A percentile compares a stretch with the other conserved stretches of the same genome.
Conservation (phyloP, 2,329 filamentous ascomycete genomes). For the Sphaceloma murrayae region DNA sequence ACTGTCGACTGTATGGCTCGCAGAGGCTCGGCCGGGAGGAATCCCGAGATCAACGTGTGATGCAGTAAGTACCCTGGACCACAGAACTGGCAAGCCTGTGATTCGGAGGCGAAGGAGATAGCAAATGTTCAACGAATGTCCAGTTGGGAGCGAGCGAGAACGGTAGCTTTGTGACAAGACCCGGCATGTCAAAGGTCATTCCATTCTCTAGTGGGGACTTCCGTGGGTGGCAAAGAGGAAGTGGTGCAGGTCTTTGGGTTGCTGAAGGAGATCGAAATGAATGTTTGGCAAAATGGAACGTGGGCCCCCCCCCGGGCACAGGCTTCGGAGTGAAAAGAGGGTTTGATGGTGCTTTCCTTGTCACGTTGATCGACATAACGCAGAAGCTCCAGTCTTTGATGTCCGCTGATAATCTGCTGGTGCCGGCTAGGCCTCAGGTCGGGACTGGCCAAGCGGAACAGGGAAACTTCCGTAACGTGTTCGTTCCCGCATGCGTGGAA, state of each 20-base stretch:
- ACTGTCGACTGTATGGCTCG: no score
- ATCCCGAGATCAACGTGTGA: no score
- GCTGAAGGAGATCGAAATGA: conserved; percentile 8
- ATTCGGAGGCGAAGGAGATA: neutral
- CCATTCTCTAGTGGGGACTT: conserved; percentile 15
- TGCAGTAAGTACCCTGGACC: conserved; percentile 4
- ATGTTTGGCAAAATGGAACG: neutral
- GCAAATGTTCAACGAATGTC: conserved; percentile 15
- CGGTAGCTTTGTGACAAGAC: neutral
- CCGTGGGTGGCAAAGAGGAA: conserved; percentile 9
- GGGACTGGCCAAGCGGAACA: conserved; percentile 15
- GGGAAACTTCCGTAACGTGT: conserved; percentile 15
- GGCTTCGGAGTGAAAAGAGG: conserved; percentile 12
- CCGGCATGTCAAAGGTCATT: neutral
- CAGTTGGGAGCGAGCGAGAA: conserved; percentile 1
- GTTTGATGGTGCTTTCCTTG: conserved; percentile 16
- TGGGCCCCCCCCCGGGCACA: neutral
- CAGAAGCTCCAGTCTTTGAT: conserved; percentile 15
- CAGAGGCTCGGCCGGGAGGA: no score
- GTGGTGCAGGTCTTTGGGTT: conserved; percentile 2
- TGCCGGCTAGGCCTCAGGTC: conserved; percentile 13
- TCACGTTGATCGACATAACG: conserved; percentile 17
- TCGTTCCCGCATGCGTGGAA: conserved; percentile 10
- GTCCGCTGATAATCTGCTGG: conserved; percentile 15
- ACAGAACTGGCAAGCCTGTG: neutral